phyloP scores from a whole-genome alignment of 2,329 filamentous ascomycete species.

The Aspergillus versicolor region DNA sequence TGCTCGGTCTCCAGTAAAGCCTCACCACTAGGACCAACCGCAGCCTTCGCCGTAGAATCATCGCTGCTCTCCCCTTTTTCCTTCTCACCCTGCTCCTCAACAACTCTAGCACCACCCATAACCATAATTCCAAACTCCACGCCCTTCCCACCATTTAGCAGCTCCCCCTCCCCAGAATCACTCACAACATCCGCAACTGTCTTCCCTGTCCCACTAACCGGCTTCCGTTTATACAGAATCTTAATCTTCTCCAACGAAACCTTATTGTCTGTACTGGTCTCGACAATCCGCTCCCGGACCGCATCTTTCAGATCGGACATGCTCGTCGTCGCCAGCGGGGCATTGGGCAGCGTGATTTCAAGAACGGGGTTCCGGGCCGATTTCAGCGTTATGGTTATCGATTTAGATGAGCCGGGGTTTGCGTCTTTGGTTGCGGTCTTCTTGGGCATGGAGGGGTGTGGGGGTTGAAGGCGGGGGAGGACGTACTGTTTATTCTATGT shows the following conservation, averaged over 20 bases:
- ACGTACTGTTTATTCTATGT: slow-evolving; percentile 37
- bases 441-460: slow-evolving; percentile 46
- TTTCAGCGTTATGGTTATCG: slow-evolving; percentile 35
- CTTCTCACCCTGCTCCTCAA: slow-evolving; percentile 35
- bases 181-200: slow-evolving; percentile 70
- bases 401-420: slow-evolving; percentile 41
- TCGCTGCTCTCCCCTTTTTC: slow-evolving; percentile 26
- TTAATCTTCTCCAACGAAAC: slow-evolving; percentile 71
- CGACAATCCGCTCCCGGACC: slow-evolving; percentile 62
- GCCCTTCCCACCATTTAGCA: slow-evolving; percentile 39
- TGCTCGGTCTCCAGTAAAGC: slow-evolving; percentile 66
- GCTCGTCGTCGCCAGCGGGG: slow-evolving; percentile 66
- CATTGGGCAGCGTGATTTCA: slow-evolving; percentile 62
- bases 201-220: slow-evolving; percentile 66
- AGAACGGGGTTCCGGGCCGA: slow-evolving; percentile 72
- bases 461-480: slow-evolving; percentile 46
- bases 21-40: slow-evolving; percentile 56
- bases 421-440: slow-evolving; percentile 30
- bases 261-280: slow-evolving; percentile 36
- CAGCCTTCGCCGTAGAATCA: slow-evolving; percentile 33
- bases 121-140: slow-evolving; percentile 88
- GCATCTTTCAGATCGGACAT: slow-evolving; percentile 74
- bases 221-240: slow-evolving; percentile 84
- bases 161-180: slow-evolving; percentile 53
- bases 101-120: slow-evolving; percentile 65